Conservation (phyloP, 1,139 yeast species). For the Pichia sp. region DNA sequence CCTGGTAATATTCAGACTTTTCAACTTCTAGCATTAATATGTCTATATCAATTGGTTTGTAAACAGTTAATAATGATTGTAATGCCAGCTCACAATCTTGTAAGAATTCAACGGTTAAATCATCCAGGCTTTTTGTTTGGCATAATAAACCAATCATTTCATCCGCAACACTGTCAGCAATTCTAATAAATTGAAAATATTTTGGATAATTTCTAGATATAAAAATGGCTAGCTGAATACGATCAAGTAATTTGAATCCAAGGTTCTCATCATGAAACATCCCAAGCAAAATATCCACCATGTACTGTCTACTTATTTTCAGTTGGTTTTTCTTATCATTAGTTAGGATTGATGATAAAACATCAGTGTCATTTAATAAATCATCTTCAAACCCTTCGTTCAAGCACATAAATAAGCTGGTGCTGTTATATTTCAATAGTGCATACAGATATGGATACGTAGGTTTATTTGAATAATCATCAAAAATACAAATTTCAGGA, state of each 20-base stretch:
- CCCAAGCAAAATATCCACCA: conserved; percentile 60
- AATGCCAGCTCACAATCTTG: conserved; percentile 70
- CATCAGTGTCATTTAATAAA: conserved; percentile 48
- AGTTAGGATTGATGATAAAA: conserved; percentile 16
- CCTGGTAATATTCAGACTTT: conserved; percentile 49
- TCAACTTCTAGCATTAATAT: conserved; percentile 45
- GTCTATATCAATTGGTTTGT: conserved; percentile 48
- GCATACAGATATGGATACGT: conserved; percentile 55
- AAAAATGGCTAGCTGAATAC: conserved; percentile 52
- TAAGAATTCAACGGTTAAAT: conserved; percentile 26
- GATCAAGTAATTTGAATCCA: conserved; percentile 32
- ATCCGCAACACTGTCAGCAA: conserved; percentile 53
- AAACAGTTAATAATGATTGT: conserved; percentile 57
- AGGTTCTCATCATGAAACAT: conserved; percentile 34
- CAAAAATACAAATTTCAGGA: conserved; percentile 26
- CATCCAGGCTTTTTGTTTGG: conserved; percentile 5
- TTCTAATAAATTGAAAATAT: conserved; percentile 66
- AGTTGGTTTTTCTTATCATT: conserved; percentile 25
- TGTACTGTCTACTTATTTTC: conserved; percentile 51
- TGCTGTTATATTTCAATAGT: conserved; percentile 45
- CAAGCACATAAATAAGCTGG: conserved; percentile 54
- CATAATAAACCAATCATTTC: conserved; percentile 48
- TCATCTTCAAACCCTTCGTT: conserved; percentile 79
- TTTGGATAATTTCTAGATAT: conserved; percentile 73
- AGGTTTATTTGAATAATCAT: conserved; percentile 30